Base-by-base conservation (phyloP, 1,284 basidiomycete genomes). In the Cryptococcus amylolentus region DNA sequence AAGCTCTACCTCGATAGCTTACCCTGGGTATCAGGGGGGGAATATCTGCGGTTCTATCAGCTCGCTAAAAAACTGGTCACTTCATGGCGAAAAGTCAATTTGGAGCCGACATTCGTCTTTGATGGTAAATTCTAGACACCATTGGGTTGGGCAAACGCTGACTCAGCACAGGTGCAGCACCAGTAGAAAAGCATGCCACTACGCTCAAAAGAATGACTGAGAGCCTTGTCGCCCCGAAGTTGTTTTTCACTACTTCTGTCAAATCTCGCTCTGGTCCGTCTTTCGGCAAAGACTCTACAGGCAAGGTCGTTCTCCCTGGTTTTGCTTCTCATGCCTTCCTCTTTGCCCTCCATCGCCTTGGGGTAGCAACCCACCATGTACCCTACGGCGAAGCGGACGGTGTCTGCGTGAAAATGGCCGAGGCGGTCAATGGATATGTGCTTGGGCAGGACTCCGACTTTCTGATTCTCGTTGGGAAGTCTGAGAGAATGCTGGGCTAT, bases 361-460 rank as follows among this genome's bases (percentile, higher is more conserved):
- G 77, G 28, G 68, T 77, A 28, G 64, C 67, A 5, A 68, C 64
- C 12, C 68, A 68, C 49, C 66, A 70, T 70, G 86, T 88, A 53
- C 89, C 91, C 0, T 85, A 90, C 60, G 88, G 87, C 66, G 92
- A 96, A 74, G 91, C 86, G 4, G 92, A 96, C 75, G 88, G 88
- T 3, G 88, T 86, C 58, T 88, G 88, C 37, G 90, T 93, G 2
- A 86, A 88, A 57, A 79, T 94, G 14, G 92, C 92, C 0, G 88
- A 86, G 9, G 79, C 83, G 52, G 70, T 89, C 6, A 82, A 84
- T 4, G 90, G 83, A 31, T 92, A 86, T 63, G 86, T 93, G 49
- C 79, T 87, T 0, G 88, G 87, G 20, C 84, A 81, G 59, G 91
- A 91, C 78, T 89, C 88, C 1, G 90, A 92, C 72, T 91, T 88